Conservation (phyloP, 306 rosid species). For the Potentilla sterilis region DNA sequence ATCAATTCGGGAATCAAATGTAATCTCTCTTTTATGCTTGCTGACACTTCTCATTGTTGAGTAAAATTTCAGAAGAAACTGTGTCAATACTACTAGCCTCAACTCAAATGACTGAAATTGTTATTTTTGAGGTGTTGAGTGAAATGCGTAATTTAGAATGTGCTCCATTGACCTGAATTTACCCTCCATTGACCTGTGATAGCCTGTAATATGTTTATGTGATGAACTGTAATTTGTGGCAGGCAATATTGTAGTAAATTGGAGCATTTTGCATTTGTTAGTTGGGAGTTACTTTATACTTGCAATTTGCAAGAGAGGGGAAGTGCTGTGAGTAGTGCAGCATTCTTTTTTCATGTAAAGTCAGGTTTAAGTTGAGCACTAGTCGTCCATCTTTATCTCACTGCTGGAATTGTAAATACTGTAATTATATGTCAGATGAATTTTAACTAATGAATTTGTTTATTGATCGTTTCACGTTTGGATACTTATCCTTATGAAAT, state of each 20-base stretch:
- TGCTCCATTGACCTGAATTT: neutral
- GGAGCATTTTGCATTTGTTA: neutral
- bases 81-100: too few species aligned
- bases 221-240: too few species aligned
- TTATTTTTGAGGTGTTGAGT: too few species aligned
- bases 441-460: neutral
- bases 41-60: too few species aligned
- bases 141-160: too few species aligned
- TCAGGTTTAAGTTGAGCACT: neutral
- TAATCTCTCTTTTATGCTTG: too few species aligned
- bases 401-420: neutral
- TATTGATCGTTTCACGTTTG: neutral
- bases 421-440: neutral
- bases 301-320: neutral
- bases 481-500: neutral
- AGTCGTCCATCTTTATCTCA: neutral
- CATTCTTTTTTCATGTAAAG: neutral
- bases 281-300: neutral
- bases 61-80: too few species aligned
- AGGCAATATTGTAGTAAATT: neutral
- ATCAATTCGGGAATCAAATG: too few species aligned
- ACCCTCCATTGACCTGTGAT: neutral
- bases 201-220: too few species aligned
- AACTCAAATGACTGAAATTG: too few species aligned
- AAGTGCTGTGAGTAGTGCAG: too few species aligned